Conservation (phyloP, 2,329 filamentous ascomycete genomes). For the Penicillium sp. region DNA sequence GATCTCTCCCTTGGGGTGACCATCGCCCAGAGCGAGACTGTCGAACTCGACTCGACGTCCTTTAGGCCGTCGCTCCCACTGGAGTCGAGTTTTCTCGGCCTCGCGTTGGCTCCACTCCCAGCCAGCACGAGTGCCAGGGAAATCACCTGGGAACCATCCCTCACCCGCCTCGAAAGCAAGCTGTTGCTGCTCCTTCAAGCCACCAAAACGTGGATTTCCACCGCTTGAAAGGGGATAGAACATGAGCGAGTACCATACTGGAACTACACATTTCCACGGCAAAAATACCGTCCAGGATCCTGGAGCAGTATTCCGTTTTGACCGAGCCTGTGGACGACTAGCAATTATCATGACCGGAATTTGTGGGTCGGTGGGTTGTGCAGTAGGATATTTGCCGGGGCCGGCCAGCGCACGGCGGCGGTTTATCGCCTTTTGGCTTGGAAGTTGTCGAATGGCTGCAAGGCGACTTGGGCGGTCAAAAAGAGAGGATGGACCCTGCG, state of each 20-base stretch:
- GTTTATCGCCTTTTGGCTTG: slow-evolving; percentile 80
- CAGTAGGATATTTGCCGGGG: slow-evolving; percentile 67
- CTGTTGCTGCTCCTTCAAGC: slow-evolving; percentile 78
- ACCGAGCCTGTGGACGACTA: slow-evolving; percentile 55
- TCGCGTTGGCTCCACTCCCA: slow-evolving; percentile 76
- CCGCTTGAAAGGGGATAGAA: slow-evolving; percentile 81
- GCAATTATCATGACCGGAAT: slow-evolving; percentile 79
- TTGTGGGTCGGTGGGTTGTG: slow-evolving; percentile 67
- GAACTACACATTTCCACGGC: slow-evolving; percentile 86
- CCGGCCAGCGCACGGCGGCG: slow-evolving; percentile 69
- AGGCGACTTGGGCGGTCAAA: slow-evolving; percentile 73
- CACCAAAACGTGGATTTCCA: slow-evolving; percentile 81
- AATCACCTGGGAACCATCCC: slow-evolving; percentile 88
- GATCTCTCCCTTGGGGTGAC: slow-evolving; percentile 75
- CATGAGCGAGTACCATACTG: slow-evolving; percentile 85
- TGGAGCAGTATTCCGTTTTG: slow-evolving; percentile 57
- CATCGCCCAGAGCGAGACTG: slow-evolving; percentile 73
- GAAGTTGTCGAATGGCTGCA: slow-evolving; percentile 68
- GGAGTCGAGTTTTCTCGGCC: slow-evolving; percentile 62
- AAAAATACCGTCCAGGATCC: slow-evolving; percentile 83
- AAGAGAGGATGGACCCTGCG: slow-evolving; percentile 58
- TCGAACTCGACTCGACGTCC: slow-evolving; percentile 80
- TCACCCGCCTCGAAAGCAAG: slow-evolving; percentile 77
- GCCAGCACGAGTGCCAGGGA: slow-evolving; percentile 78
- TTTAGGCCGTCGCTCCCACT: slow-evolving; percentile 80